Conservation (phyloP, 2,329 filamentous ascomycete species). For the Aspergillus brasiliensis region DNA sequence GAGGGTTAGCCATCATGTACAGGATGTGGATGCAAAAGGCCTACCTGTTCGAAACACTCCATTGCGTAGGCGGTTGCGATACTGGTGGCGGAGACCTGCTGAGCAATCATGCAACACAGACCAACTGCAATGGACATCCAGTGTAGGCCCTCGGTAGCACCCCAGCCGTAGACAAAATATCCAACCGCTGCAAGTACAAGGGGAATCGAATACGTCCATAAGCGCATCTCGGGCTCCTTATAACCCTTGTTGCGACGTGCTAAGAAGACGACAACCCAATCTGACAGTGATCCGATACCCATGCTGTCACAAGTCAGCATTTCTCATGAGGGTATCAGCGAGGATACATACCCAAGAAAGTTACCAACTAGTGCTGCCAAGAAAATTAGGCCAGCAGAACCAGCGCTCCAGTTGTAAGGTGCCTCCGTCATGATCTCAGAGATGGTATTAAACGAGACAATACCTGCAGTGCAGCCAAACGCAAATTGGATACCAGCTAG, state of each 20-base stretch:
- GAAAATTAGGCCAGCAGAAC: slow-evolving; percentile 35
- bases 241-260: slow-evolving; percentile 38
- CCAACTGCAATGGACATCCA: slow-evolving; percentile 42
- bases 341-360: slow-evolving; percentile 29
- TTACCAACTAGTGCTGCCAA: slow-evolving; percentile 38
- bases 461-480: slow-evolving; percentile 44
- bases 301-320: slow-evolving; percentile 37
- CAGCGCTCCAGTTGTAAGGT: slow-evolving; percentile 39
- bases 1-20: not conserved
- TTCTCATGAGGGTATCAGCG: not conserved
- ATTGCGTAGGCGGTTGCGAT: slow-evolving; percentile 47
- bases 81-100: slow-evolving; percentile 43
- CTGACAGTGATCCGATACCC: slow-evolving; percentile 40
- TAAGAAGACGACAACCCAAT: slow-evolving; percentile 36
- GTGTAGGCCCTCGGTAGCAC: slow-evolving; percentile 34
- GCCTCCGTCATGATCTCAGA: slow-evolving; percentile 40
- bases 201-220: slow-evolving; percentile 38
- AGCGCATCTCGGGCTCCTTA: slow-evolving; percentile 43
- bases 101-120: slow-evolving; percentile 43
- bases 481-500: slow-evolving; percentile 45
- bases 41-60: slow-evolving; percentile 43
- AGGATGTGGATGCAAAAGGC: not conserved
- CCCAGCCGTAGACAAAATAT: slow-evolving; percentile 45
- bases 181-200: slow-evolving; percentile 37
- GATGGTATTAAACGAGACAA: slow-evolving; percentile 44